Base-by-base conservation (phyloP, 2,329 filamentous ascomycete species). In the Xylaria sp. region DNA sequence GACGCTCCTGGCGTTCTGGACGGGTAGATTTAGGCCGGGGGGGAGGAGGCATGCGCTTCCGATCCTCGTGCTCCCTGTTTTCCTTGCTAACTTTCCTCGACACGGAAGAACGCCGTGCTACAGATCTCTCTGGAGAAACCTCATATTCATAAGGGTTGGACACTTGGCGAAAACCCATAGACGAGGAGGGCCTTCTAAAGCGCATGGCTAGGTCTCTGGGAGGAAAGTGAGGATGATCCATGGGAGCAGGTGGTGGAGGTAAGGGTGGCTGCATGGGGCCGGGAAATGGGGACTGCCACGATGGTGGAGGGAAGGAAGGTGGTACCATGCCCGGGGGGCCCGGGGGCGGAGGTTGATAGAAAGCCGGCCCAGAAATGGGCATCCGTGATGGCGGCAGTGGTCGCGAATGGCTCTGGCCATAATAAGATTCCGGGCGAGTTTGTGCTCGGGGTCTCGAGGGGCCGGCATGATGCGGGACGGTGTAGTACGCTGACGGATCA, bases 21-120 rank as follows among this genome's bases (percentile, higher is more conserved):
- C 75, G 77, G 39, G 75, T 78, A 53, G 75, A 78, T 57, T 73
- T 74, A 9, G 81, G 82, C 15, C 83, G 76, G 4, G 84, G 84
- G 18, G 84, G 84, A 18, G 85, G 85, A 25, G 86, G 85, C 84
- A 86, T 86, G 34, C 80, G 78, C 58, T 73, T 77, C 36, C 82
- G 80, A 60, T 85, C 84, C 1, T 86, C 82, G 0, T 84, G 81
- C 4, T 78, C 74, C 1, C 85, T 82, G 0, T 83, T 80, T 8
- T 78, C 74, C 63, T 81, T 83, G 70, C 74, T 71, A 41, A 50
- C 39, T 58, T 75, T 79, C 73, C 77, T 81, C 13, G 78, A 78
- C 39, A 79, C 74, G 0, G 85, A 86, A n/a, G 81, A 70, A 25
- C 83, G 82, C 30, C 84, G 80, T 5, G 77, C 56, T 1, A 83